A percentile compares a stretch with the other conserved stretches of the same genome.
Conservation (phyloP, 2,329 filamentous ascomycete species). For the Verticillium isaacii region DNA sequence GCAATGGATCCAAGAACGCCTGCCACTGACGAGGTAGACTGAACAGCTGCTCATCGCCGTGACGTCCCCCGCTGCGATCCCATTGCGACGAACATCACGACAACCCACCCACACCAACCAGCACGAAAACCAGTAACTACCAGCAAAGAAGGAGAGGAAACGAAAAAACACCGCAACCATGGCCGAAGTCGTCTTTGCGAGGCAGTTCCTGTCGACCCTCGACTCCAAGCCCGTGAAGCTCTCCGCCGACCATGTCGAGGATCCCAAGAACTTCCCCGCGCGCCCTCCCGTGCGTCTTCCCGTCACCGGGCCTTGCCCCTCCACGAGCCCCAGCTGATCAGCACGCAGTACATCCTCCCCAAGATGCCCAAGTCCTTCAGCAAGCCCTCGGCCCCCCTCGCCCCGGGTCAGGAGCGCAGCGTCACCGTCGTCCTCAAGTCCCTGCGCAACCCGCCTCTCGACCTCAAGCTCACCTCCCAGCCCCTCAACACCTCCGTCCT, state of each 20-base stretch:
- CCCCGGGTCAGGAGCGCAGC: conserved; percentile 48
- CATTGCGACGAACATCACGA: neutral
- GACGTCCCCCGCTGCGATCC: neutral
- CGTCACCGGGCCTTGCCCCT: neutral
- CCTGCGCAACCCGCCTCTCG: conserved; percentile 68
- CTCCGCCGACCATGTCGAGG: conserved; percentile 84
- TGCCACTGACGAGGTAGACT: neutral
- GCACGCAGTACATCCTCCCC: conserved; percentile 63
- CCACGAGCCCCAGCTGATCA: conserved; percentile 1
- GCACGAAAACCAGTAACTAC: conserved; percentile 6
- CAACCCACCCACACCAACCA: neutral
- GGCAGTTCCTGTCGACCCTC: conserved; percentile 73
- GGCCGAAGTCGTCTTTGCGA: conserved; percentile 83
- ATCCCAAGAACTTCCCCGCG: conserved; percentile 72
- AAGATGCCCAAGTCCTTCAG: conserved; percentile 56
- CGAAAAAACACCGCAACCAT: conserved; percentile 36
- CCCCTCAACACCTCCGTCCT: conserved; percentile 68
- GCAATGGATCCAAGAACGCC: neutral
- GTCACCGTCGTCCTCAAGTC: conserved; percentile 65
- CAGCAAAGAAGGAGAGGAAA: neutral
- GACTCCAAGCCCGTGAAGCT: conserved; percentile 78
- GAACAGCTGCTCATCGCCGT: neutral
- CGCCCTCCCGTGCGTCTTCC: conserved; percentile 63
- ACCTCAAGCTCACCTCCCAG: conserved; percentile 60
- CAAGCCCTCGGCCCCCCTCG: conserved; percentile 39